Conservation (phyloP, 73 alveolate genomes). For the Uronychia setigera region DNA sequence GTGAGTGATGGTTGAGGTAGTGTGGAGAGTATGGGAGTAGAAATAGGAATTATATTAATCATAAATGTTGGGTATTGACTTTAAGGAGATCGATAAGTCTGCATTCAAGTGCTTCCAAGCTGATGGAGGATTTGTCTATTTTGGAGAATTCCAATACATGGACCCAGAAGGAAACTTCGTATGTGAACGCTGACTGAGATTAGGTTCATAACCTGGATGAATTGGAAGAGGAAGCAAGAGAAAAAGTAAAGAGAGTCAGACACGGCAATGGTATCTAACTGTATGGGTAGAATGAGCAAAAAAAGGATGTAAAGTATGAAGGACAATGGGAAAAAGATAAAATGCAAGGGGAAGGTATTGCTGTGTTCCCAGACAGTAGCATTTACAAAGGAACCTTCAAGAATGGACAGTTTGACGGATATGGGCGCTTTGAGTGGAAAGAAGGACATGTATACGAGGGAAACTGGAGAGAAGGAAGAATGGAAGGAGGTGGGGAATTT, state of each 20-base stretch:
- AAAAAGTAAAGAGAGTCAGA: conserved; percentile 20
- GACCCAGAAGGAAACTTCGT: conserved; percentile 1
- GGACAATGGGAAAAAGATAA: conserved; percentile 72
- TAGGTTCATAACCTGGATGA: conserved; percentile 24
- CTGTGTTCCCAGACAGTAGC: conserved; percentile 63
- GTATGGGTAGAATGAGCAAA: conserved; percentile 24
- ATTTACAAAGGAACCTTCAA: conserved; percentile 55
- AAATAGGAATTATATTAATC: too few relatives aligned
- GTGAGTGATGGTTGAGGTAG: too few relatives aligned
- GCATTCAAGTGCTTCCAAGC: conserved; percentile 22
- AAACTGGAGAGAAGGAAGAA: conserved; percentile 62
- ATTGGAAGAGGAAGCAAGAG: conserved; percentile 36
- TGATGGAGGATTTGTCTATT: conserved; percentile 29
- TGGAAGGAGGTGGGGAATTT: conserved; percentile 65
- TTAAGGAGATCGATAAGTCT: conserved; percentile 24
- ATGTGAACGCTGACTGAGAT: neutral
- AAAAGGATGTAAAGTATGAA: conserved; percentile 41
- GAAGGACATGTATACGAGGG: conserved; percentile 65
- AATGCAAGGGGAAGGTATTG: conserved; percentile 55
- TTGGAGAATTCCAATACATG: conserved; percentile 15
- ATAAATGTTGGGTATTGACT: conserved; percentile 20
- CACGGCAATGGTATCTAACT: conserved; percentile 53
- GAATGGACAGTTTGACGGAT: conserved; percentile 58
- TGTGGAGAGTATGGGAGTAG: too few relatives aligned
- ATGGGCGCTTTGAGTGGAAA: conserved; percentile 60